phyloP scores from a whole-genome alignment of 169 alveolate genomes.

The Eimeria zaria region DNA sequence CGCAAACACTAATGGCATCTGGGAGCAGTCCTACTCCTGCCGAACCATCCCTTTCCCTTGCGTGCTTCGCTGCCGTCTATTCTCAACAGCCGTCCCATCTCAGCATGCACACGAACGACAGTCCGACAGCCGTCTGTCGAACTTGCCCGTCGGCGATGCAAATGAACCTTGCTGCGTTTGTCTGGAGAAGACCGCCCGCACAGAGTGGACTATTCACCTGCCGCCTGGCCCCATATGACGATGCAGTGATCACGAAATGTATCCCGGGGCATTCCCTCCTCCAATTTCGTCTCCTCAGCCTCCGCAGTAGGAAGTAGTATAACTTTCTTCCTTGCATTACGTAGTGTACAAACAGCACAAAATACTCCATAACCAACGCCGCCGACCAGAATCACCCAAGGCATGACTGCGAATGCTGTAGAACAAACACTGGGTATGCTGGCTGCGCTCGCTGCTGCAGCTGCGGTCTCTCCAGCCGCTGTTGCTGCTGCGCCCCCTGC shows the following conservation, averaged over 20 bases:
- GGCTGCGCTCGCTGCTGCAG: slow-evolving; percentile 51
- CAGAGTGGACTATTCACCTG: not conserved
- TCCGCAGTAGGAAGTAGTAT: not conserved
- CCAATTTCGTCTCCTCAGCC: not conserved
- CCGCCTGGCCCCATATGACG: slow-evolving; percentile 41
- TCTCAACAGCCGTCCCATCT: not conserved
- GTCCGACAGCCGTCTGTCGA: not conserved
- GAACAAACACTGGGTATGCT: not conserved
- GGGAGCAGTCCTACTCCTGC: not conserved
- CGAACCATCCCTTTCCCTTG: not conserved
- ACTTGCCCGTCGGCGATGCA: not conserved
- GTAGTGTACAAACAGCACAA: not conserved
- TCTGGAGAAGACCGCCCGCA: not conserved
- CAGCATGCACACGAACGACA: not conserved
- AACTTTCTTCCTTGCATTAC: not conserved
- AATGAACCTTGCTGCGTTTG: not conserved
- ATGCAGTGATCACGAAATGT: slow-evolving; percentile 30
- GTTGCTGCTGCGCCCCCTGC: slow-evolving; percentile 45
- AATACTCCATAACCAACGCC: slow-evolving; percentile 16
- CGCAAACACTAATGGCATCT: not conserved
- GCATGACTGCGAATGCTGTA: not conserved
- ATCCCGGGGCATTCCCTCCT: not conserved
- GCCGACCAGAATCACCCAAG: slow-evolving; percentile 43
- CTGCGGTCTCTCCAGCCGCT: slow-evolving; percentile 10
- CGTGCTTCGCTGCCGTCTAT: not conserved